Evolutionary conservation across 192 early-diverging fungal species (phyloP).

Genomic region (Coemansia sp.): DNA sequence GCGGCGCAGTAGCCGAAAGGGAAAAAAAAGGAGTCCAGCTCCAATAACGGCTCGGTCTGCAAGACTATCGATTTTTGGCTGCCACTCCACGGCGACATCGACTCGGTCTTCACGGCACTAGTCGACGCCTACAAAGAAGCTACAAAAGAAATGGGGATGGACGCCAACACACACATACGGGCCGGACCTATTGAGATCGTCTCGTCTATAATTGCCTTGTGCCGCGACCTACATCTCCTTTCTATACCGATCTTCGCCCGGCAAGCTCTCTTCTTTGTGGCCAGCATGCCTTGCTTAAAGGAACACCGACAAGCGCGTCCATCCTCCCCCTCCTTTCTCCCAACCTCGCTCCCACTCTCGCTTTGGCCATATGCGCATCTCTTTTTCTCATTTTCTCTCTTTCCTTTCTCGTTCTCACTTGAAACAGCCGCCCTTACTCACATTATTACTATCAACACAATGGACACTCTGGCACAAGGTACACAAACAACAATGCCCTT

Average conservation of each 20-base stretch:
- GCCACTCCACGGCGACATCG: too few species aligned
- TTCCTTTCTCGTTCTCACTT: neutral
- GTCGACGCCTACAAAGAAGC: slow-evolving; percentile 1
- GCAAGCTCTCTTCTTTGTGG: neutral
- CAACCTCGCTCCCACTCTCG: neutral
- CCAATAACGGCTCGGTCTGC: neutral
- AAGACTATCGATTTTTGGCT: too few species aligned
- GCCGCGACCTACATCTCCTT: slow-evolving; percentile 3
- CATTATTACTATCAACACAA: neutral
- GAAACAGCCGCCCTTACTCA: too few species aligned
- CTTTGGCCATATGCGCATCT: neutral
- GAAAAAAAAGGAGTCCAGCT: neutral
- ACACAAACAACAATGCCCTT: too few species aligned
- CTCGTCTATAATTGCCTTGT: neutral
- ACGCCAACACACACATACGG: too few species aligned
- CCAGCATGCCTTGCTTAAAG: slow-evolving; percentile 3
- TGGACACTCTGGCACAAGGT: slow-evolving; percentile 5
- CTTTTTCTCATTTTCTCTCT: neutral
- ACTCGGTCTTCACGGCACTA: too few species aligned
- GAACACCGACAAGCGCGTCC: neutral
- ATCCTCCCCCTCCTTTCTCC: neutral
- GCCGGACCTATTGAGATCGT: neutral
- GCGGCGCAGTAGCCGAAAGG: slow-evolving; percentile 6
- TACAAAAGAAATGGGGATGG: neutral
- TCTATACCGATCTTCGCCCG: neutral